These are phyloP conservation scores for Saccharomyces hybrid DNA, from an alignment of 1,139 yeast species.

Conservation along the genomic window DNA sequence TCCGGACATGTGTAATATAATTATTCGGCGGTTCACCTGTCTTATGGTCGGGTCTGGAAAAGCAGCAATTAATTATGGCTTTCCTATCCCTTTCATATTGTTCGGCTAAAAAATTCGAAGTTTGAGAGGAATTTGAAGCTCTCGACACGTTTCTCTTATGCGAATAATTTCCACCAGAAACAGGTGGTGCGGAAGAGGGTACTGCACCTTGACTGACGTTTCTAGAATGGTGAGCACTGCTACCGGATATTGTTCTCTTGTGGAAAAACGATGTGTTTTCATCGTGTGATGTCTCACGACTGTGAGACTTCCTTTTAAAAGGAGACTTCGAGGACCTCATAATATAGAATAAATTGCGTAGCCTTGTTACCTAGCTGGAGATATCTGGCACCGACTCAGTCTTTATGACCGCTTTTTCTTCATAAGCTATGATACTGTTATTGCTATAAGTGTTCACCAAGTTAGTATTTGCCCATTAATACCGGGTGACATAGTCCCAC, in stretches of 20 bases:
- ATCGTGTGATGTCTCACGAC: conserved; percentile 29
- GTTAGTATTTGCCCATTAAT: background rate
- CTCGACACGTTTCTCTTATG: conserved; percentile 16
- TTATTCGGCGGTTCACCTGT: conserved; percentile 38
- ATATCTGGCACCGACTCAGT: background rate
- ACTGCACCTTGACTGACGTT: background rate
- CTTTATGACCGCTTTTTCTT: background rate
- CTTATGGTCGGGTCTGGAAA: conserved; percentile 34
- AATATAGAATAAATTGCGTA: background rate
- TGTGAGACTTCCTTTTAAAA: conserved; percentile 29
- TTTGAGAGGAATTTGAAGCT: conserved; percentile 26
- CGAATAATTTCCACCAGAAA: conserved; percentile 10
- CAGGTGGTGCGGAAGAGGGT: conserved; percentile 7
- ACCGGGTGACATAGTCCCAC: background rate
- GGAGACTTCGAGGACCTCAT: conserved; percentile 26
- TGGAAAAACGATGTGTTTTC: conserved; percentile 14
- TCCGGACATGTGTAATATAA: conserved; percentile 54
- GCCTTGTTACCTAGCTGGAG: background rate
- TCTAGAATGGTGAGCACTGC: conserved; percentile 4
- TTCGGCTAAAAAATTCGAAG: conserved; percentile 37
- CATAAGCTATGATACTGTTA: background rate
- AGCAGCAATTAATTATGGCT: conserved; percentile 39
- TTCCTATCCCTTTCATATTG: conserved; percentile 46
- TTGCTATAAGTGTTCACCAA: background rate
- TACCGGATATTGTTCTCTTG: conserved; percentile 14